Conservation (phyloP, 164 flowering plant genomes). For the Chloranthus sessilifolius region DNA sequence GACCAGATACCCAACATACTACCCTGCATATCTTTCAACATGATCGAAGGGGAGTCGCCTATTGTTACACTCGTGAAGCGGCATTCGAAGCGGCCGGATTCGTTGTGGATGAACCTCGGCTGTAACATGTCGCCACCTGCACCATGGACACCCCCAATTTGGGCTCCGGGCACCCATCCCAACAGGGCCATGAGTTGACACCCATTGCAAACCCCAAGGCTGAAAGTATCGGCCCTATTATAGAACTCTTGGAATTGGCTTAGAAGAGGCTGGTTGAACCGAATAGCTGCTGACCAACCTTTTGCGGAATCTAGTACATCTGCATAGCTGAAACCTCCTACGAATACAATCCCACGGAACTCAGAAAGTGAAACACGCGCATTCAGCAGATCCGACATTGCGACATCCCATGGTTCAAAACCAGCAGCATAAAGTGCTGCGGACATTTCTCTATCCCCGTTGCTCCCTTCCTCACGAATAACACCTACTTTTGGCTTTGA, state of each 20-base stretch:
- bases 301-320: constrained; percentile 51
- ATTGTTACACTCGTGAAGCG: constrained; percentile 83
- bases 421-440: constrained; percentile 92
- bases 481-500: constrained; percentile 85
- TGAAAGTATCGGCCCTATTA: constrained; percentile 43
- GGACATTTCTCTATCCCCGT: constrained; percentile 65
- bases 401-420: constrained; percentile 38
- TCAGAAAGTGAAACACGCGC: constrained; percentile 36
- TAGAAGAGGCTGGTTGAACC: constrained; percentile 64
- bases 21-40: constrained; percentile 92
- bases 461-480: constrained; percentile 33
- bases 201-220: constrained; percentile 93
- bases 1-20: constrained; percentile 95
- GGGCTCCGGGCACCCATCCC: constrained; percentile 91
- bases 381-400: constrained; percentile 23
- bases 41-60: constrained; percentile 73
- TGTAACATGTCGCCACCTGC: constrained; percentile 77
- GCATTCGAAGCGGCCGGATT: constrained; percentile 90
- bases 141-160: constrained; percentile 74
- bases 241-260: constrained; percentile 28
- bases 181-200: constrained; percentile 96
- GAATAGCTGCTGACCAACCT: constrained; percentile 93
- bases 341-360: constrained; percentile 80
- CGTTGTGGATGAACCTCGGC: constrained; percentile 86
- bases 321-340: constrained; percentile 41